These are phyloP conservation scores for Microcera coccophila DNA, from an alignment of 2,329 filamentous ascomycete species.

Conservation along the genomic window DNA sequence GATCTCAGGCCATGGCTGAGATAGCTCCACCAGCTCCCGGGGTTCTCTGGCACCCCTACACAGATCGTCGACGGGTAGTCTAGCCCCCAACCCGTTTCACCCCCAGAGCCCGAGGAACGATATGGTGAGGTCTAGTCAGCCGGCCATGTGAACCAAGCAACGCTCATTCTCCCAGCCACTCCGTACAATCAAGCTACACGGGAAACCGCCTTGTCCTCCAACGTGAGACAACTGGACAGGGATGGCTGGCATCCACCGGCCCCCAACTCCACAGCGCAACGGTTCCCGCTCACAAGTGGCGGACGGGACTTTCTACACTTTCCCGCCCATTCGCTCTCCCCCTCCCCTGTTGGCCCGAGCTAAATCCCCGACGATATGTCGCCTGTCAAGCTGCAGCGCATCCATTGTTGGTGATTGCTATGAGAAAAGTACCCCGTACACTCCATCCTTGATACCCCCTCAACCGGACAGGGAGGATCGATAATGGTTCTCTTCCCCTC, in stretches of 20 bases:
- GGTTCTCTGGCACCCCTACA: neutral
- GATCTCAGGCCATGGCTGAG: neutral
- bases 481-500: neutral
- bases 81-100: neutral
- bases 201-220: neutral
- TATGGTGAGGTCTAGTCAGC: neutral
- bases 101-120: neutral
- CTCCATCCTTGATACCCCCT: neutral
- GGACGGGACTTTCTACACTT: conserved; percentile 2
- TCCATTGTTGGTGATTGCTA: neutral
- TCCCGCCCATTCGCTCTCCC: neutral
- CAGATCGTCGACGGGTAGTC: neutral
- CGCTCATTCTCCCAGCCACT: neutral
- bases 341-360: neutral
- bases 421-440: neutral
- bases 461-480: neutral
- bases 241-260: conserved; percentile 23
- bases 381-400: neutral
- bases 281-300: conserved; percentile 15
- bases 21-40: neutral
- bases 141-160: neutral
- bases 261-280: conserved; percentile 17
- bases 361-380: neutral
- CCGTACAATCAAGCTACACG: neutral
- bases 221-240: neutral